Percentiles rank a stretch among this genome's conserved stretches.
These are phyloP conservation scores for Aegilops longissima DNA, from an alignment of 176 grass and related monocot genomes.

Conservation along the genomic window DNA sequence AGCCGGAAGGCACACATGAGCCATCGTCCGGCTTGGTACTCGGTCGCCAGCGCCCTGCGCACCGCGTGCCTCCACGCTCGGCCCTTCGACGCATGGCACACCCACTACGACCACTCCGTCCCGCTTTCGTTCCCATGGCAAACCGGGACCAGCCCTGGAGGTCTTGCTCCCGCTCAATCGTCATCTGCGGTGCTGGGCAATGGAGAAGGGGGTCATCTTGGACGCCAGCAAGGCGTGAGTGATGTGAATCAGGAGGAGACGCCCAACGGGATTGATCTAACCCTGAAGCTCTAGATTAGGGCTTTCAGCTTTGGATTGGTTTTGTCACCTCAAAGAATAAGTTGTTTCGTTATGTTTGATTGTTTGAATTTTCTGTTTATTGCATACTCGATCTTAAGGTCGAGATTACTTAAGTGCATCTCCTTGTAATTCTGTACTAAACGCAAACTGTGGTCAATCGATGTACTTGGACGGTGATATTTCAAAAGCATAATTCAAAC, in stretches of 20 bases:
- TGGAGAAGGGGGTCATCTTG: neutral
- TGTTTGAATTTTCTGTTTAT: neutral
- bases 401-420: neutral
- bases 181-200: neutral
- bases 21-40: neutral
- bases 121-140: neutral
- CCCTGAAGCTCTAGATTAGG: neutral
- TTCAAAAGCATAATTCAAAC: neutral
- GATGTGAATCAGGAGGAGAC: neutral
- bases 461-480: neutral
- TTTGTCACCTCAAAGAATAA: neutral
- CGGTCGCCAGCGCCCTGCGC: neutral
- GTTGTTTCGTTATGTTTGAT: neutral
- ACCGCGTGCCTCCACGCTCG: neutral
- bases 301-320: neutral
- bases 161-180: neutral
- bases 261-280: neutral
- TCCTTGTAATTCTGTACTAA: neutral
- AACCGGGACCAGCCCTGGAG: neutral
- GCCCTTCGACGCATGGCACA: neutral
- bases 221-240: neutral
- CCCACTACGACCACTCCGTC: neutral
- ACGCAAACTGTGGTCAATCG: neutral
- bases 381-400: neutral
- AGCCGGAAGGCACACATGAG: neutral